Base-by-base conservation (phyloP, 2,329 filamentous ascomycete genomes). In the Pestalotiopsis sp. region DNA sequence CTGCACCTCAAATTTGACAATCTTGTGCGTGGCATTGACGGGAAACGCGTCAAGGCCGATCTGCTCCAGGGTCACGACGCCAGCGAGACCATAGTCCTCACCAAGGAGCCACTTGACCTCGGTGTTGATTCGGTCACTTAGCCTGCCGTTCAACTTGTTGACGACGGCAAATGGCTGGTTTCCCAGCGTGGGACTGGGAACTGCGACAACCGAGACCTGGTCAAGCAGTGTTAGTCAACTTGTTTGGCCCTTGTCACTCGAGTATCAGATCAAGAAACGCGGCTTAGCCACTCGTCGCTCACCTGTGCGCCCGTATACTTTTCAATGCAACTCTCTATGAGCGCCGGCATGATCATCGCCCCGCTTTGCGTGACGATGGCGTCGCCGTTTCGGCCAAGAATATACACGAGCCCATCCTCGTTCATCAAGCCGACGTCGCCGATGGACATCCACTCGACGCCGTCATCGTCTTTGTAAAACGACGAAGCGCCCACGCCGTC, bases 351-450 rank as follows among this genome's bases (percentile, higher is more conserved):
- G 57, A 70, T 66, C 4, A 39, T 39, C 14, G 52, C 64, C 13
- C 68, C 68, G 3, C 23, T 58, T n/a, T 62, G 45, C 41, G 61
- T 64, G 23, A 66, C 60, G 2, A 68, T 64, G n/a, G 41, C 41
- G 17, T 70, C 63, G 38, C 57, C 58, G 2, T 62, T 65, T 4
- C 69, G 64, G 1, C 69, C 69, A 2, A 70, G 61, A 56, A 70
- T 69, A n/a, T 58, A 70, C 11, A 69, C 68, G 17, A 70, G 56
- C 9, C 68, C 69, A 27, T 64, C 58, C 12, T 60, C 39, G 11
- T 66, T 56, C 23, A 68, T 60, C 52, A 63, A 66, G 6, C 36
- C 69, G 27, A 70, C 56, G 41, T 70, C 69, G 4, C 69, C 69
- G 1, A 68, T 70, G 17, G 49, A 66, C 45, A 70, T 65, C 69